phyloP scores from a whole-genome alignment of 352 stramenopile genomes.

The Phytophthora tentaculata region DNA sequence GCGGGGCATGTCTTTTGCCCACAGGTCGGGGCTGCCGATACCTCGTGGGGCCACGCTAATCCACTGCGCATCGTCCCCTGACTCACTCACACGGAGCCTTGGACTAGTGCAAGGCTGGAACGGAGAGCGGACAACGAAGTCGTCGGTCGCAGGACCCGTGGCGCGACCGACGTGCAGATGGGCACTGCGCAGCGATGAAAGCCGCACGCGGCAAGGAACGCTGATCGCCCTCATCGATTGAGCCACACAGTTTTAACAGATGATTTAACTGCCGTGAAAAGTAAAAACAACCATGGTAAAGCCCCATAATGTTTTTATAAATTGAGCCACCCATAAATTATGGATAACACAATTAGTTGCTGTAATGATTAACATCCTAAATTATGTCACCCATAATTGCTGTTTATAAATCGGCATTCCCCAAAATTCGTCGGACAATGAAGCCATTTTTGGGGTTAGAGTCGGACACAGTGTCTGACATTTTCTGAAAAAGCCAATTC shows the following conservation, averaged over 20 bases:
- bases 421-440: no score
- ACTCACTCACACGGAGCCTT: slow-evolving; percentile 44
- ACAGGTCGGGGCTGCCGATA: slow-evolving; percentile 68
- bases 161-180: slow-evolving; percentile 57
- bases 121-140: slow-evolving; percentile 46
- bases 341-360: no score
- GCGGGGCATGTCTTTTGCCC: slow-evolving; percentile 75
- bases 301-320: no score
- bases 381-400: no score
- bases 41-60: slow-evolving; percentile 42
- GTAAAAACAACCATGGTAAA: no score
- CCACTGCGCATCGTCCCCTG: slow-evolving; percentile 25
- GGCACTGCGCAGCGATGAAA: slow-evolving; percentile 25
- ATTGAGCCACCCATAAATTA: no score
- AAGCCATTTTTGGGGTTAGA: no score
- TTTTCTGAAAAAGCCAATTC: no score
- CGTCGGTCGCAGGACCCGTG: slow-evolving; percentile 47
- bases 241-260: not conserved
- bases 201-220: not conserved
- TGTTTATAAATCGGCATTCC: no score
- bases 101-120: slow-evolving; percentile 8
- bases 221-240: slow-evolving; percentile 7
- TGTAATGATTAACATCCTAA: no score
- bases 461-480: no score
- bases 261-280: no score